Evolutionary conservation across 208 protist genomes (phyloP).

Genomic region (Trypanosoma mega): DNA sequence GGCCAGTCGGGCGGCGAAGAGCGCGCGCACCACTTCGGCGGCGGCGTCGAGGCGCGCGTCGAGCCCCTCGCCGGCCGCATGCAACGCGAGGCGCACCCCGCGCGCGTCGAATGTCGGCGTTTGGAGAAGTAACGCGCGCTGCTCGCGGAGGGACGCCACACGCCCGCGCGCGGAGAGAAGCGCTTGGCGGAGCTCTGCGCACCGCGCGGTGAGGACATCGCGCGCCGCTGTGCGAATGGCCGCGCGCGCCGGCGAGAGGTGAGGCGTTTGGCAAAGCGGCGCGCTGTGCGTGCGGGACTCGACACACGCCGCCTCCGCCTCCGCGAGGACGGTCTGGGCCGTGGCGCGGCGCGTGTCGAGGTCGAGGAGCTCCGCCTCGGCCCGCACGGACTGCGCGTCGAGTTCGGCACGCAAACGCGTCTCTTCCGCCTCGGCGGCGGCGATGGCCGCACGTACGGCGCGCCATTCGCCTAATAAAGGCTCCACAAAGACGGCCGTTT

Average conservation of each 20-base stretch:
- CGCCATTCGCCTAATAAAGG: not conserved
- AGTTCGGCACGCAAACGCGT: not conserved
- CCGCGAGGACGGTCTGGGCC: not conserved
- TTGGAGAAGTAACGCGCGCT: constrained; percentile 24
- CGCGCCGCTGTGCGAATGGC: not conserved
- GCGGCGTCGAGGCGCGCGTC: no score
- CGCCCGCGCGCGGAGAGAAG: no score
- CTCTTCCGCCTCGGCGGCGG: not conserved
- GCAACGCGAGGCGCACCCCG: constrained; percentile 21
- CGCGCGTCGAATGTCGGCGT: constrained; percentile 26
- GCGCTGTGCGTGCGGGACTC: not conserved
- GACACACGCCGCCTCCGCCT: not conserved
- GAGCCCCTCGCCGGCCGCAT: constrained; percentile 6
- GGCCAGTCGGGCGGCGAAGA: constrained; percentile 24
- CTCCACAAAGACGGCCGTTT: not conserved
- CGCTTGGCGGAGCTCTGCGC: no score
- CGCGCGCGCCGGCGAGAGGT: no score
- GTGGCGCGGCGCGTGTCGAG: not conserved
- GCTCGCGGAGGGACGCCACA: no score
- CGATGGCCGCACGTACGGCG: not conserved
- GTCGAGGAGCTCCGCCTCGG: not conserved
- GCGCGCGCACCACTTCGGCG: constrained; percentile 32
- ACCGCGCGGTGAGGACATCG: no score
- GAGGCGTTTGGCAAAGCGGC: no score
- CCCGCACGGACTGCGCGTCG: not conserved